Evolutionary conservation across 2,329 filamentous ascomycete species (phyloP).

Genomic region (Aspergillus sergii): DNA sequence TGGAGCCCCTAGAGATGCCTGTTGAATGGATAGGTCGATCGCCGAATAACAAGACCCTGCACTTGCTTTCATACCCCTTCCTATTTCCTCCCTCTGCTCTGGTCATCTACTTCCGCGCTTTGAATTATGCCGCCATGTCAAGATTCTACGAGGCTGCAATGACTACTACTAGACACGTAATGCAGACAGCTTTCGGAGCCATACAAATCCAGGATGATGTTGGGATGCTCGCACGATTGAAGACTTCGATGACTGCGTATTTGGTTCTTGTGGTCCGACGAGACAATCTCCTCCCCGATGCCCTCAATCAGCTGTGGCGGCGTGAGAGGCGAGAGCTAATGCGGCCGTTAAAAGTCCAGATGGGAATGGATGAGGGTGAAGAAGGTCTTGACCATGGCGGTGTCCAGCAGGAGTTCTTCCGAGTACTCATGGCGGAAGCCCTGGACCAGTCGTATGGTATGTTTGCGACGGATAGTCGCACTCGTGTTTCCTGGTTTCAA

Average conservation of each 20-base stretch:
- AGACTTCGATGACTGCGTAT: slow-evolving; percentile 69
- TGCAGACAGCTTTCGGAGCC: slow-evolving; percentile 47
- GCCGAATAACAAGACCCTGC: slow-evolving; percentile 64
- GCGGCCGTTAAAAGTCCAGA: slow-evolving; percentile 82
- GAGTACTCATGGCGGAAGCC: slow-evolving; percentile 76
- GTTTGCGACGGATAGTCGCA: slow-evolving; percentile 77
- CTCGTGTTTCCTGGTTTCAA: slow-evolving; percentile 84
- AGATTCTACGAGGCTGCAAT: slow-evolving; percentile 71
- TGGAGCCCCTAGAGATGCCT: slow-evolving; percentile 76
- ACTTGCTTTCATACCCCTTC: slow-evolving; percentile 79
- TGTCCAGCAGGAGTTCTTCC: slow-evolving; percentile 96
- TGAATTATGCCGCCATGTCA: slow-evolving; percentile 87
- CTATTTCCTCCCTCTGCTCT: slow-evolving; percentile 74
- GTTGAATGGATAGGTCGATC: slow-evolving; percentile 68
- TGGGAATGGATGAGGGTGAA: slow-evolving; percentile 81
- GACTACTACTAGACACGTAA: slow-evolving; percentile 49
- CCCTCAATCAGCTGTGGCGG: slow-evolving; percentile 87
- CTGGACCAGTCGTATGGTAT: slow-evolving; percentile 74
- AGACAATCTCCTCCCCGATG: slow-evolving; percentile 68
- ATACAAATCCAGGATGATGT: slow-evolving; percentile 58
- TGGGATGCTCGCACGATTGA: slow-evolving; percentile 64
- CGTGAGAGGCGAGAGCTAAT: slow-evolving; percentile 79
- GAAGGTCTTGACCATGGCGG: slow-evolving; percentile 92
- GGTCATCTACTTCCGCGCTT: slow-evolving; percentile 81
- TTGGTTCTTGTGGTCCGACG: slow-evolving; percentile 71